phyloP scores from a whole-genome alignment of 441 rosid genomes.

The Jatropha podagrica region DNA sequence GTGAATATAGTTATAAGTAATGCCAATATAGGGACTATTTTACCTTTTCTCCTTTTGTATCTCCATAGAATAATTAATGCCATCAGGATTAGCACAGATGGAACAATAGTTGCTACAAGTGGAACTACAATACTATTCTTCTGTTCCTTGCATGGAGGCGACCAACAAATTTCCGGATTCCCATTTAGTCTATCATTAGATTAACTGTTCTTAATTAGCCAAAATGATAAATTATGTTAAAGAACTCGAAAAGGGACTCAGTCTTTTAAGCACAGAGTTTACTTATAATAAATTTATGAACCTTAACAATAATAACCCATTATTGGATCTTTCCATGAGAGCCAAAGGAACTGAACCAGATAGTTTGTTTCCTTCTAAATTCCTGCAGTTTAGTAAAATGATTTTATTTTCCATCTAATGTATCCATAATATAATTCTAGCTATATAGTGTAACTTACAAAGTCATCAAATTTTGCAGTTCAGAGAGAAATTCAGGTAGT shows the following conservation, averaged over 20 bases:
- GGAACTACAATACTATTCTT: conserved; percentile 34
- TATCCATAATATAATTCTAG: no score
- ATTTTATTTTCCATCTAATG: no score
- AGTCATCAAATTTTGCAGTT: conserved; percentile 36
- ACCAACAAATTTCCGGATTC: conserved; percentile 46
- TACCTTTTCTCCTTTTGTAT: conserved; percentile 34
- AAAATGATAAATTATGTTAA: neutral
- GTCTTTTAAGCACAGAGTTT: no score
- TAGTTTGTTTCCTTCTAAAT: conserved; percentile 47
- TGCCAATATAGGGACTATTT: no score
- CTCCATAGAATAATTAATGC: conserved; percentile 32
- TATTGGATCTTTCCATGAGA: conserved; percentile 16
- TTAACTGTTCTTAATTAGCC: neutral
- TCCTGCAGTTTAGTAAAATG: conserved; percentile 30
- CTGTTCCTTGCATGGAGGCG: conserved; percentile 37
- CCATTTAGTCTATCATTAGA: conserved; percentile 38
- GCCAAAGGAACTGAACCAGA: conserved; percentile 31
- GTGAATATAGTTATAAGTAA: neutral
- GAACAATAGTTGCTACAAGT: conserved; percentile 34
- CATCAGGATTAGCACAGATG: conserved; percentile 28
- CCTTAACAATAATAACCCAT: conserved; percentile 9
- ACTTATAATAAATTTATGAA: neutral
- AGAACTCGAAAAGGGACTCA: neutral
- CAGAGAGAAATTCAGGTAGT: conserved; percentile 44
- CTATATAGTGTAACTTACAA: conserved; percentile 35